Evolutionary conservation across 495 filamentous ascomycete genomes (phyloP), one percentile per base, ranked within the genome.

Genomic region (Aspergillus hancockii): DNA sequence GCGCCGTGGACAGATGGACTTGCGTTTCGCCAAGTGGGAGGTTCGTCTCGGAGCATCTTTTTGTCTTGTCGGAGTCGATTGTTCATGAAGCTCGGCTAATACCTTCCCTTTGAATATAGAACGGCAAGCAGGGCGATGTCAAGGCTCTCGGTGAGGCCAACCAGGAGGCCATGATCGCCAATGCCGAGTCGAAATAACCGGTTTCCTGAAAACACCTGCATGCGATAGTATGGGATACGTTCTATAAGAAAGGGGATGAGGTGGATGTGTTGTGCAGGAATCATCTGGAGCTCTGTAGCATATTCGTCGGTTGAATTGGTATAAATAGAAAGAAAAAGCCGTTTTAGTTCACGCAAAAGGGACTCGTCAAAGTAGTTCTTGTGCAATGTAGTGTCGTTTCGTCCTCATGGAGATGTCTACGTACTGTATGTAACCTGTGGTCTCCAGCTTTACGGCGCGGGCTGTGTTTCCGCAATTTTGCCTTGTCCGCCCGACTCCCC

Each of bases 1-100:
- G 86, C 87, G 90, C 67, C 87, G 95, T 75, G 92, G 91, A 60
- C 85, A 90, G 75, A 88, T 87, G 82, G 93, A 98, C 40, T 78
- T 99, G 59, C 87, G 87, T 79, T 97, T 96, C 68, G 87, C 93
- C 57, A 96, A 95, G 83, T 99, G 94, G 94, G 82, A 90, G 85
- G 94, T 99, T 71, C 85, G 90, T 87, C 61, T 30, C 18, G 18
- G 28, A 51, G n/a, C 19, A 14, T 51, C 12, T 14, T 21, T 6
- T 22, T 23, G 14, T 43, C 23, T 22, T 53, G 58, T n/a, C 18
- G 45, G 9, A 61, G 63, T 66, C 53, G 65, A 56, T 59, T 52
- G 43, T 43, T 53, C 40, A 13, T 60, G 32, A 19, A 51, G 23
- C 47, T 59, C 38, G 49, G 53, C 73, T 74, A 61, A 72, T 60